Percentiles rank a stretch among this genome's conserved stretches.
These are phyloP conservation scores for Lachnellula arida DNA, from an alignment of 2,329 filamentous ascomycete species.

Conservation along the genomic window DNA sequence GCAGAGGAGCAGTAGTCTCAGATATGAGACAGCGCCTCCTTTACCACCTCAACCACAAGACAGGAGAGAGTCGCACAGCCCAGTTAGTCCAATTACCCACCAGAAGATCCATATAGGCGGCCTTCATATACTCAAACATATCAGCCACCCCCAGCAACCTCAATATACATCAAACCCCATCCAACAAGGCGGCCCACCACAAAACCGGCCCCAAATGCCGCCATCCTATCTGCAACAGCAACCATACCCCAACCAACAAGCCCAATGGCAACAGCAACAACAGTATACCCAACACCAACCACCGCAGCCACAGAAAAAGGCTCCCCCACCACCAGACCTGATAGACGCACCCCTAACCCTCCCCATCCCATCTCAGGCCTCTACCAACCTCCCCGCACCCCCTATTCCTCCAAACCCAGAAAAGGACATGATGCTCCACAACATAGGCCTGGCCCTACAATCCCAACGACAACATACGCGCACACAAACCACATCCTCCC, in stretches of 20 bases:
- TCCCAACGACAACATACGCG: constrained; percentile 65
- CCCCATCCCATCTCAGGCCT: constrained; percentile 40
- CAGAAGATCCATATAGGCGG: constrained; percentile 18
- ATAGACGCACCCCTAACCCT: constrained; percentile 48
- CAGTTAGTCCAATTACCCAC: constrained; percentile 26
- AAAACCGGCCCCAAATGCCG: constrained; percentile 12
- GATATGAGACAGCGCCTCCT: constrained; percentile 27
- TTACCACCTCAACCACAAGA: constrained; percentile 29
- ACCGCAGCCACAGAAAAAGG: constrained; percentile 34
- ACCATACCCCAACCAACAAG: constrained; percentile 17
- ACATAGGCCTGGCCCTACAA: constrained; percentile 67
- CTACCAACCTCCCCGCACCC: constrained; percentile 57
- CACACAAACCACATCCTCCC: constrained; percentile 66
- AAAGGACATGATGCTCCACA: constrained; percentile 79
- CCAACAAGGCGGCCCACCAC: constrained; percentile 13
- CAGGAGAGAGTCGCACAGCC: constrained; percentile 24
- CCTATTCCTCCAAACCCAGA: constrained; percentile 94
- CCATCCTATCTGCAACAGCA: constrained; percentile 22
- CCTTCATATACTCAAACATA: constrained; percentile 19
- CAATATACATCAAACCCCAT: constrained; percentile 9
- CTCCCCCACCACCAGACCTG: constrained; percentile 44
- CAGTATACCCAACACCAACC: constrained; percentile 29
- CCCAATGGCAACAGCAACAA: constrained; percentile 28
- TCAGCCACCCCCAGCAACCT: constrained; percentile 15
- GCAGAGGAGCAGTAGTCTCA: constrained; percentile 31